These are phyloP conservation scores for Backusella australiensis DNA, from an alignment of 192 early-diverging fungal species.

Conservation along the genomic window DNA sequence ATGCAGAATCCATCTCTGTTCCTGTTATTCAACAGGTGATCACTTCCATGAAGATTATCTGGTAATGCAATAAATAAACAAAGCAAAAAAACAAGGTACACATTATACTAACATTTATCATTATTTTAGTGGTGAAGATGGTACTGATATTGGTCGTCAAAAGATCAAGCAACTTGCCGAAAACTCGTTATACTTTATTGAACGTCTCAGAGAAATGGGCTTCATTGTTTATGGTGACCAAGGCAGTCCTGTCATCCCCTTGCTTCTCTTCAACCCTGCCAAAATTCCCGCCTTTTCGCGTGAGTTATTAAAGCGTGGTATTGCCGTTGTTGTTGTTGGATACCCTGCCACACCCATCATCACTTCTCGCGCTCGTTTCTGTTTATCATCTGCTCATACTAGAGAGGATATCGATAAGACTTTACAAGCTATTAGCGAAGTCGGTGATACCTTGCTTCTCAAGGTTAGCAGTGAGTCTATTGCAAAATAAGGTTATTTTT, in stretches of 20 bases:
- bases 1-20: slow-evolving; percentile 86
- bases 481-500: neutral
- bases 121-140: slow-evolving; percentile 75
- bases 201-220: slow-evolving; percentile 79
- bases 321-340: slow-evolving; percentile 94
- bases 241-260: slow-evolving; percentile 88
- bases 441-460: slow-evolving; percentile 74
- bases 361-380: slow-evolving; percentile 86
- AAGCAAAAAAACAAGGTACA: neutral
- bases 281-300: slow-evolving; percentile 95
- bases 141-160: slow-evolving; percentile 77
- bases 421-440: slow-evolving; percentile 66
- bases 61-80: neutral
- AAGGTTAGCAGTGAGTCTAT: slow-evolving; percentile 36
- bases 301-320: slow-evolving; percentile 80
- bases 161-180: slow-evolving; percentile 83
- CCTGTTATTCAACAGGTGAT: slow-evolving; percentile 88
- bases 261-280: slow-evolving; percentile 90
- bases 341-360: slow-evolving; percentile 97
- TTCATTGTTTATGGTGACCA: slow-evolving; percentile 91
- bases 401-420: slow-evolving; percentile 77
- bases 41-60: slow-evolving; percentile 81
- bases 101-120: neutral
- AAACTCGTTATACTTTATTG: slow-evolving; percentile 84
- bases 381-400: slow-evolving; percentile 85